phyloP scores from a whole-genome alignment of 768 basidiomycete species.

The Mycena rebaudengoi region DNA sequence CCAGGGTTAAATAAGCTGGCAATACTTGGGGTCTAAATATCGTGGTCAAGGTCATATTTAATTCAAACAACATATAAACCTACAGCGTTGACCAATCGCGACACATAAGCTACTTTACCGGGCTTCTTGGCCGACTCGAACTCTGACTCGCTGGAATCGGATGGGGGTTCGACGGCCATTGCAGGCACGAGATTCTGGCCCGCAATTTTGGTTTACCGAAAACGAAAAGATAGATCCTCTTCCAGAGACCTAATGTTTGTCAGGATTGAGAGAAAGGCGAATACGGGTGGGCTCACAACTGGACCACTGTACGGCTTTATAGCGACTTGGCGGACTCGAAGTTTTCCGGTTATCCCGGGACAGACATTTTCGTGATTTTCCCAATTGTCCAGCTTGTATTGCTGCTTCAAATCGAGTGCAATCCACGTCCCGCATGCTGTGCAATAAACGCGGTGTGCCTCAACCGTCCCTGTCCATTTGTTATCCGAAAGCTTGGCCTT shows the following conservation, averaged over 20 bases:
- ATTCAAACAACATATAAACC: not conserved
- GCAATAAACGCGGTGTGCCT: conserved; percentile 4
- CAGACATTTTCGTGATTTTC: not conserved
- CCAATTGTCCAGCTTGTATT: conserved; percentile 12
- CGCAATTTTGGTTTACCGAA: too few species aligned
- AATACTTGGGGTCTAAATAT: not conserved
- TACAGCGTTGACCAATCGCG: not conserved
- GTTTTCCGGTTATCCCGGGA: not conserved
- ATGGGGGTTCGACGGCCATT: not conserved
- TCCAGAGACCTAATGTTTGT: too few species aligned
- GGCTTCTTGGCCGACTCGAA: not conserved
- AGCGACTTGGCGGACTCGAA: not conserved
- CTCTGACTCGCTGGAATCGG: not conserved
- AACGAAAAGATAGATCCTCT: too few species aligned
- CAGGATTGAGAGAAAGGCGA: not conserved
- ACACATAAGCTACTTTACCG: not conserved
- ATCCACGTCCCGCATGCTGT: not conserved
- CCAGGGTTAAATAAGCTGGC: not conserved
- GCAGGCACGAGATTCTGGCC: too few species aligned
- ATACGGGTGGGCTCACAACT: not conserved
- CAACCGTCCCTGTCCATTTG: not conserved
- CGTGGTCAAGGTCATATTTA: too few species aligned
- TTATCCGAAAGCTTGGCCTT: not conserved
- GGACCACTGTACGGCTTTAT: not conserved
- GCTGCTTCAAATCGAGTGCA: not conserved